Evolutionary conservation across 2,329 filamentous ascomycete genomes (phyloP), one percentile per base, ranked within the genome.

Genomic region (Chaetomiaceae sp.): DNA sequence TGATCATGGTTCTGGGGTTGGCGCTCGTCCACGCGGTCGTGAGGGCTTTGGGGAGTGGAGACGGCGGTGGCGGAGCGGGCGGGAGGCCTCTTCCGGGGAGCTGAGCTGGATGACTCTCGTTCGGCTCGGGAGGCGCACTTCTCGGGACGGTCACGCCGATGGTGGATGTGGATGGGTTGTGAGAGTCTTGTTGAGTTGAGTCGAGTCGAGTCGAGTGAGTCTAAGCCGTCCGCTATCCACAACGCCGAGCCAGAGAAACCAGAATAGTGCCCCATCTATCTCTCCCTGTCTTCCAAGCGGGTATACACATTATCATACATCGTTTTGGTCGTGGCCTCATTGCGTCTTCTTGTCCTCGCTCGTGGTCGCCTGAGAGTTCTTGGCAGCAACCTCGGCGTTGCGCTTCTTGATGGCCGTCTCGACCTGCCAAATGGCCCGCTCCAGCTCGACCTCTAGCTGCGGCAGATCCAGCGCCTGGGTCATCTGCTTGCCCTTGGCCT

Each of bases 371-470:
- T 60, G 49, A 36, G 39, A 14, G 19, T 40, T 50, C 23, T 61
- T 43, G 2, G 47, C 56, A 6, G 56, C 43, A 31, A 60, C 55
- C 45, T 63, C 62, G 22, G 55, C 63, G 27, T 55, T 64, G 50
- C 69, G 63, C 57, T 75, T 72, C 47, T 68, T 63, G 50, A 80
- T 71, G 15, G 72, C 71, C 39, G 69, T 73, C 62, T 84, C 78
- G 2, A 91, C 84, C 69, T 92, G 88, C 75, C 84, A 84, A 54
- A 90, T 83, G 5, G 88, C 88, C 39, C 88, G 75, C 64, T 91
- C 87, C 0, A 91, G 76, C 66, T 91, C 88, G 15, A 85, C 73
- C 51, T 84, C 82, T 23, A 92, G 75, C 52, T 87, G 84, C 0
- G 88, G 87, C 34, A 89, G 77, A 6, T 84, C 75, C 25, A 91